phyloP scores from a whole-genome alignment of 1,284 basidiomycete species.

The Papiliotrema flavescens region DNA sequence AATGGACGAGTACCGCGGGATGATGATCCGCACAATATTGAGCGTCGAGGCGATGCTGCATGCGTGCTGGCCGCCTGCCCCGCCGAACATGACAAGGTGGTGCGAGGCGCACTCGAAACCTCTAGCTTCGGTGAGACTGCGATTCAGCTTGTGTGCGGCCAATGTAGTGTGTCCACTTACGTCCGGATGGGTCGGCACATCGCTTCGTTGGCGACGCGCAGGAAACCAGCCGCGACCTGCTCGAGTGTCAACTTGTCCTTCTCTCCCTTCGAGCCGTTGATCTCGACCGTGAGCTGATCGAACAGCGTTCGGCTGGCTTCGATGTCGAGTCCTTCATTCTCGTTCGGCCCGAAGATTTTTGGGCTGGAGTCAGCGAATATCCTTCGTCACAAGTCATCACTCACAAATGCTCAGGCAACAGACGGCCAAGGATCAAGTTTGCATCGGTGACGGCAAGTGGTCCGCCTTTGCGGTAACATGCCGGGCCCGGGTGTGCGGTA shows the following conservation, averaged over 20 bases:
- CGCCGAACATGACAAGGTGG: slow-evolving; percentile 40
- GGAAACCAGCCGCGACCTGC: slow-evolving; percentile 35
- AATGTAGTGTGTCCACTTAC: slow-evolving; percentile 6
- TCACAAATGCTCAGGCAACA: slow-evolving; percentile 30
- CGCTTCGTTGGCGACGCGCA: slow-evolving; percentile 39
- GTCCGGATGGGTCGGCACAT: slow-evolving; percentile 42
- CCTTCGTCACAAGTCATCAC: slow-evolving; percentile 1
- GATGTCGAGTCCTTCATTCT: slow-evolving; percentile 52
- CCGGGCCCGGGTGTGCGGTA: slow-evolving; percentile 36
- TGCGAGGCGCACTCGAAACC: slow-evolving; percentile 33
- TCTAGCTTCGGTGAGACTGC: slow-evolving; percentile 32
- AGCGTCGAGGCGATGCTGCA: slow-evolving; percentile 35
- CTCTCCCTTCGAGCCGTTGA: slow-evolving; percentile 43
- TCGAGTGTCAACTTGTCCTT: slow-evolving; percentile 28
- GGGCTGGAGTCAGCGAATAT: slow-evolving; percentile 11
- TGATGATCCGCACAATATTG: slow-evolving; percentile 35
- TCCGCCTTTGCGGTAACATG: slow-evolving; percentile 48
- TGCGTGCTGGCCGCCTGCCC: slow-evolving; percentile 41
- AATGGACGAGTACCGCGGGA: slow-evolving; percentile 37
- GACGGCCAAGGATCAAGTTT: slow-evolving; percentile 47
- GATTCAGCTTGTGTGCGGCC: slow-evolving; percentile 4
- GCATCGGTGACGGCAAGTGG: slow-evolving; percentile 49
- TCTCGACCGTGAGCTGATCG: slow-evolving; percentile 45
- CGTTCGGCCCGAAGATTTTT: slow-evolving; percentile 52
- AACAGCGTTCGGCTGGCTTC: slow-evolving; percentile 45